Conservation (phyloP, 164 flowering plant species). For the Taxillus chinensis region DNA sequence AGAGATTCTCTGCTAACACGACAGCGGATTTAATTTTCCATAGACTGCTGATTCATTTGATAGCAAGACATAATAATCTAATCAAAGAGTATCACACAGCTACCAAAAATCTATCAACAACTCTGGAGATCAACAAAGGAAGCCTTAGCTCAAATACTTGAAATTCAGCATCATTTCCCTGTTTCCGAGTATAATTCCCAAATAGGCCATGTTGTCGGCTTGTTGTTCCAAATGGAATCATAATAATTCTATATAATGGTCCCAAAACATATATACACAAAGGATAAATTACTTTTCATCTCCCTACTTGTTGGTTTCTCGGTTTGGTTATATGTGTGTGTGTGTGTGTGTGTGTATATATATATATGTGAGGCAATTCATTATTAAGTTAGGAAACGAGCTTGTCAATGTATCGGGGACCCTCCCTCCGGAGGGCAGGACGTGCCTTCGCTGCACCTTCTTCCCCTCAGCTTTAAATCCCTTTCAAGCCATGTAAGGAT, state of each 20-base stretch:
- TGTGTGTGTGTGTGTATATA: too few relatives aligned
- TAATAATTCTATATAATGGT: neutral
- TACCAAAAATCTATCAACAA: neutral
- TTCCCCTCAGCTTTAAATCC: constrained; percentile 16
- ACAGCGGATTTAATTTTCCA: too few relatives aligned
- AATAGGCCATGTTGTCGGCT: neutral
- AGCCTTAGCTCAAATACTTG: too few relatives aligned
- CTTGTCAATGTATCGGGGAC: constrained; percentile 9
- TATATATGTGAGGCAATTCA: too few relatives aligned
- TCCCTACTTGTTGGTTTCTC: neutral
- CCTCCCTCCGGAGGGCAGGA: constrained; percentile 4
- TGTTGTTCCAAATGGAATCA: neutral
- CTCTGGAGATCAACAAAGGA: too few relatives aligned
- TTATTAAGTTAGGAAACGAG: constrained; percentile 6
- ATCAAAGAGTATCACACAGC: neutral
- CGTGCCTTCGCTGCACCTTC: constrained; percentile 10
- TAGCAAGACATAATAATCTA: neutral
- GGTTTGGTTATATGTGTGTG: neutral
- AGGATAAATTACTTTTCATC: neutral
- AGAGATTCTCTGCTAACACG: too few relatives aligned
- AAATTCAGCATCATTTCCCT: too few relatives aligned
- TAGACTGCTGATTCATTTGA: neutral
- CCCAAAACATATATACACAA: neutral
- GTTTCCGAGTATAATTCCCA: too few relatives aligned
- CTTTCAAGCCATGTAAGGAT: constrained; percentile 15